Evolutionary conservation across 2,329 filamentous ascomycete species (phyloP), one percentile per base, ranked within the genome.

Genomic region (Magnaporthiopsis incrustans): DNA sequence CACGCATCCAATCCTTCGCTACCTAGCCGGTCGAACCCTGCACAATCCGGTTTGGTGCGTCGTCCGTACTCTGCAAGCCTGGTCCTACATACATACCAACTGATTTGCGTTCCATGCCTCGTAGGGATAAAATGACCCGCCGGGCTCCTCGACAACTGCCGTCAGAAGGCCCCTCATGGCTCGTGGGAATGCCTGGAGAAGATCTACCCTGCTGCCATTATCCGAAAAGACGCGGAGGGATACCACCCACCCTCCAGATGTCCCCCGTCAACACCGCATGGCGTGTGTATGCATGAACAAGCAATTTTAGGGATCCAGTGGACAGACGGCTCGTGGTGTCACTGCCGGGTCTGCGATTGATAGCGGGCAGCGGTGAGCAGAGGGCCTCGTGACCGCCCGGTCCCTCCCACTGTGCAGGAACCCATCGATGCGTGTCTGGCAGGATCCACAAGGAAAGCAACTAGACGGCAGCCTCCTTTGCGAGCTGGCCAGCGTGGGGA

Each of bases 261-360:
- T 2, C 18, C 44, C 44, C 44, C 44, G 14, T 53, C 44, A n/a
- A n/a, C 44, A 25, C 10, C 18, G 44, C 22, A 53, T 53, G 44
- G 44, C 22, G n/a, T 53, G n/a, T 53, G 44, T 53, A 53, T 53
- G 44, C 44, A 53, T 53, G 44, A 53, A 7, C 1, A 30, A 30
- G 30, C 44, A 53, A 53, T n/a, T 53, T 53, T 53, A 53, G 44
- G 38, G 22, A 53, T 53, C 44, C 44, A 53, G 44, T 25, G 44
- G 22, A 11, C 22, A 25, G 22, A 53, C 22, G 11, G 44, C 27
- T 60, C 14, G 14, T 60, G 15, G 58, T 60, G 58, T 35, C 15
- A 60, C 58, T 22, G 58, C 58, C 58, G 27, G 58, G 58, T 38
- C 58, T 60, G 32, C 30, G 58, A 60, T 60, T 60, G 30, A 60